Base-by-base conservation (phyloP, 345 rosid species). In the Dimocarpus longan region DNA sequence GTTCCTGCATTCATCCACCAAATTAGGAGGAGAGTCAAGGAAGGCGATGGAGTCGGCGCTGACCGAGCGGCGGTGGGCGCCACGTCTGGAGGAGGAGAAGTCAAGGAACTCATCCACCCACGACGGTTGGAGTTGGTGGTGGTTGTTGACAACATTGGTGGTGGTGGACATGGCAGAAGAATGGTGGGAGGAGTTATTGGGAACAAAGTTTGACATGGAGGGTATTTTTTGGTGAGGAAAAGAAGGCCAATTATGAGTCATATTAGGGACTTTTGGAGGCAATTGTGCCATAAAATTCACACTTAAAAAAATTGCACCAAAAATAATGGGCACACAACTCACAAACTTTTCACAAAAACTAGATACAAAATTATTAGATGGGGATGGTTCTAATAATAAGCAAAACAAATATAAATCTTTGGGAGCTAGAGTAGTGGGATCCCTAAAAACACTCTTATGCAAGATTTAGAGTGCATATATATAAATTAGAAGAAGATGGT, bases 31-130 rank as follows among this genome's bases (percentile, higher is more conserved):
- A 3, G 87, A 80, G 79, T 93, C 98, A 5, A 95, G 87, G 82
- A 92, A 93, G 28, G 97, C 84, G 6, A 93, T 78, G 22, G 94
- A 92, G 81, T 95, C 98, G 0, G 65, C 65, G 86, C 98, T 95
- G 3, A 87, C 82, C 0, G 97, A 95, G 46, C 98, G 89, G 42
- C 93, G 97, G 87, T 95, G 98, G 1, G 92, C 79, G 0, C 89
- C 91, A 9, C 98, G 93, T 40, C 93, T 81, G 39, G 82, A 62
- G 28, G 93, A 78, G 8, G 98, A 90, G 91, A 95, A 95, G 71
- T 95, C 97, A 1, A 95, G 88, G 82, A 95, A 95, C 80, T 93
- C 98, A 24, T 93, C 97, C 40, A 88, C 87, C 97, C 97, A 91
- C 0, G 88, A 87, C 4, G 92, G 86, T 24, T 85, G 89, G 26